phyloP scores from a whole-genome alignment of 257 asterid genomes.

The Salvia rosmarinus region DNA sequence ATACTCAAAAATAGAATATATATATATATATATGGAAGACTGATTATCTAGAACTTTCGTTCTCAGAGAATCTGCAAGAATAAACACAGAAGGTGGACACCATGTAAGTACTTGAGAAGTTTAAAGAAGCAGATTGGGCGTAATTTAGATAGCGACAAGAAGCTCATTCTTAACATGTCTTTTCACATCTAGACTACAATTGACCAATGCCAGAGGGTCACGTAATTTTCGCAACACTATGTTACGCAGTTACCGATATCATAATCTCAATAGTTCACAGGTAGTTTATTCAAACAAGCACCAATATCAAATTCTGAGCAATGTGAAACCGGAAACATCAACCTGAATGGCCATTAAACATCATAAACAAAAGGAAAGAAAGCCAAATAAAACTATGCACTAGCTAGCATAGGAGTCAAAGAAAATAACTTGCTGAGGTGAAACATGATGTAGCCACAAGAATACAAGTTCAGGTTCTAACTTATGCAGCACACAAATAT shows the following conservation, averaged over 20 bases:
- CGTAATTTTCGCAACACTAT: not conserved
- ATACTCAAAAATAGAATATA: conserved; percentile 21
- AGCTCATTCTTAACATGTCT: not conserved
- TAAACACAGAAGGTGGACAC: conserved; percentile 24
- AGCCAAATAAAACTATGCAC: not conserved
- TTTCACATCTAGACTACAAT: not conserved
- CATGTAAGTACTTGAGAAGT: conserved; percentile 2
- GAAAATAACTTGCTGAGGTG: not conserved
- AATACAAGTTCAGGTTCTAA: not conserved
- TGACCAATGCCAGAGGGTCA: conserved; percentile 2
- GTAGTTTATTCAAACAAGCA: conserved; percentile 3
- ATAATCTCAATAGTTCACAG: not conserved
- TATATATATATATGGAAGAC: conserved; percentile 20
- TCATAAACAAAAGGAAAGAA: not conserved
- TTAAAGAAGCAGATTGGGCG: not conserved
- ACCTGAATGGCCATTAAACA: conserved; percentile 19
- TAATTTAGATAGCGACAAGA: not conserved
- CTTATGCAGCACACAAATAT: conserved; percentile 5
- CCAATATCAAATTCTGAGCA: not conserved
- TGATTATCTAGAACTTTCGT: conserved; percentile 22
- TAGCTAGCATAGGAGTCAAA: not conserved
- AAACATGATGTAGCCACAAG: not conserved
- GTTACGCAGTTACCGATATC: conserved; percentile 1
- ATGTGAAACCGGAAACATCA: not conserved
- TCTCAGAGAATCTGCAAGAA: conserved; percentile 58